phyloP scores from a whole-genome alignment of 305 asterid species.

The Nicotiana rustica region DNA sequence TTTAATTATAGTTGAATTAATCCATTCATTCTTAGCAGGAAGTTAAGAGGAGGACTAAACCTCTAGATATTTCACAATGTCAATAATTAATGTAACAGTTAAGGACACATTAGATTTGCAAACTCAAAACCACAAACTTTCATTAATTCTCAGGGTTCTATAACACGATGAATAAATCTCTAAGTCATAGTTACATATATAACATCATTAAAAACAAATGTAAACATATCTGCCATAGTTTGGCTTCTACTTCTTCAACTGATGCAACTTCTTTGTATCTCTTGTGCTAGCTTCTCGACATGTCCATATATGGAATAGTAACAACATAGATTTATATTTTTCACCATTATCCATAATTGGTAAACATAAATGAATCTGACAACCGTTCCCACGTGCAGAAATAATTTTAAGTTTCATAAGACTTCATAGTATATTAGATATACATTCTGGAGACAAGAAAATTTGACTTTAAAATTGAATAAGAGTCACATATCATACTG shows the following conservation, averaged over 20 bases:
- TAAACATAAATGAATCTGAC: not conserved
- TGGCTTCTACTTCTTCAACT: constrained; percentile 79
- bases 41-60: not conserved
- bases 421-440: no score
- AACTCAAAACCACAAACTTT: not conserved
- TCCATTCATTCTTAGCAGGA: no score
- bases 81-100: not conserved
- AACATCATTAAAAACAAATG: not conserved
- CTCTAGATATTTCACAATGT: not conserved
- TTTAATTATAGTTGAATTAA: no score
- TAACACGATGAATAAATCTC: no score
- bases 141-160: not conserved
- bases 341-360: not conserved
- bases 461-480: not conserved
- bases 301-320: constrained; percentile 80
- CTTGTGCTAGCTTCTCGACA: constrained; percentile 70
- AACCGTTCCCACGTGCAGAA: not conserved
- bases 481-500: not conserved
- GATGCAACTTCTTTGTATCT: constrained; percentile 77
- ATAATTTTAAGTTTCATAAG: not conserved
- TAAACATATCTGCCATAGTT: constrained; percentile 67
- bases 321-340: constrained; percentile 40
- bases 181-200: not conserved
- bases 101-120: not conserved
- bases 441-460: not conserved